phyloP scores from a whole-genome alignment of 192 early-diverging fungal species.

The Lobosporangium transversale region DNA sequence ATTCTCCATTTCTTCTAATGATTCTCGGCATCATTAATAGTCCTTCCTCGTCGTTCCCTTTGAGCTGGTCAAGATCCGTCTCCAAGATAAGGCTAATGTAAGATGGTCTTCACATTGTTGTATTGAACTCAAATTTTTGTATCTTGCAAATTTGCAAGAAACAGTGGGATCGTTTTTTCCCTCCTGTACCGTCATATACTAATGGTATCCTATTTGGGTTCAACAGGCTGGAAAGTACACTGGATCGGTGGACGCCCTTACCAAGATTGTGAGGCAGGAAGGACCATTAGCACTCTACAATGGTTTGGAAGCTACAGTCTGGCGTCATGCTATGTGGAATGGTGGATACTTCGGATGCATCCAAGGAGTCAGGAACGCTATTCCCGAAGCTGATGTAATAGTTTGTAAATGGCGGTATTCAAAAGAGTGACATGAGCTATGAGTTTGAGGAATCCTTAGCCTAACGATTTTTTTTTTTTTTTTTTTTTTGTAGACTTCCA shows the following conservation, averaged over 20 bases:
- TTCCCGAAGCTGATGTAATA: conserved; percentile 80
- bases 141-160: too few species aligned
- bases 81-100: conserved; percentile 91
- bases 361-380: conserved; percentile 69
- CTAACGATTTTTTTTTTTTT: too few species aligned
- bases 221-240: conserved; percentile 85
- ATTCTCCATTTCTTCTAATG: too few species aligned
- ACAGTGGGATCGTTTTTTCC: too few species aligned
- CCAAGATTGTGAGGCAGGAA: conserved; percentile 84
- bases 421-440: too few species aligned
- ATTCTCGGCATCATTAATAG: background rate
- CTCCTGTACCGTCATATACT: too few species aligned
- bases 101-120: conserved; percentile 8
- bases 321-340: conserved; percentile 96
- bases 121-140: too few species aligned
- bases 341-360: conserved; percentile 95
- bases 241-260: conserved; percentile 80
- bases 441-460: too few species aligned
- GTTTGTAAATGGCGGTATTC: background rate
- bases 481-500: conserved; percentile 66
- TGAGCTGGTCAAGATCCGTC: conserved; percentile 95
- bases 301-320: conserved; percentile 92
- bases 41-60: conserved; percentile 89
- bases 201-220: too few species aligned
- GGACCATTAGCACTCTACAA: conserved; percentile 86